Percentiles rank a stretch among this genome's conserved stretches.
phyloP scores from a whole-genome alignment of 257 asterid species.

The Solanum paucissectum region DNA sequence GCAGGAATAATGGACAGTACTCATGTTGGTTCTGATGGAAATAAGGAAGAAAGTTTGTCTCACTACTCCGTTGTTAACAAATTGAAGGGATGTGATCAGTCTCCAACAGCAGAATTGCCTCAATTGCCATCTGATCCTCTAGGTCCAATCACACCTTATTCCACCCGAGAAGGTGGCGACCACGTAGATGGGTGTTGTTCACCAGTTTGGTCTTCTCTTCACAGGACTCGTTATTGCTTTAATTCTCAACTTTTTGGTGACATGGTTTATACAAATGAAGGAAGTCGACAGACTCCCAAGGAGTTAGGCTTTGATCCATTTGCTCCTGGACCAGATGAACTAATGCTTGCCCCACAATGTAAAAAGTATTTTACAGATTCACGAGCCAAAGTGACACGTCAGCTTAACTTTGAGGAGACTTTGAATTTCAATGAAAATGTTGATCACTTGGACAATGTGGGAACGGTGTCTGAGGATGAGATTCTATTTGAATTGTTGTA shows the following conservation, averaged over 20 bases:
- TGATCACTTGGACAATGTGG: background rate
- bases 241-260: background rate
- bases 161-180: constrained; percentile 15
- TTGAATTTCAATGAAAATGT: background rate
- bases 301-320: constrained; percentile 35
- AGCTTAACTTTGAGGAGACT: constrained; percentile 16
- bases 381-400: constrained; percentile 20
- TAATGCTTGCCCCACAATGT: constrained; percentile 35
- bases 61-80: background rate
- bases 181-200: background rate
- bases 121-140: background rate
- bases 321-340: constrained; percentile 36
- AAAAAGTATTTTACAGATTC: constrained; percentile 18
- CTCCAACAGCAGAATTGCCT: background rate
- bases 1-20: constrained; percentile 14
- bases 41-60: constrained; percentile 2
- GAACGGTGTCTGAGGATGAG: constrained; percentile 17
- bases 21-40: constrained; percentile 5
- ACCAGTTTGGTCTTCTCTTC: constrained; percentile 13
- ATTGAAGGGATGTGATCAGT: background rate
- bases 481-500: constrained; percentile 24
- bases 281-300: constrained; percentile 23
- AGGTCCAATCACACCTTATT: constrained; percentile 37
- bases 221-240: background rate
- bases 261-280: background rate